These are phyloP conservation scores for Polymyxa betae DNA, from an alignment of 208 protist species.

Conservation along the genomic window DNA sequence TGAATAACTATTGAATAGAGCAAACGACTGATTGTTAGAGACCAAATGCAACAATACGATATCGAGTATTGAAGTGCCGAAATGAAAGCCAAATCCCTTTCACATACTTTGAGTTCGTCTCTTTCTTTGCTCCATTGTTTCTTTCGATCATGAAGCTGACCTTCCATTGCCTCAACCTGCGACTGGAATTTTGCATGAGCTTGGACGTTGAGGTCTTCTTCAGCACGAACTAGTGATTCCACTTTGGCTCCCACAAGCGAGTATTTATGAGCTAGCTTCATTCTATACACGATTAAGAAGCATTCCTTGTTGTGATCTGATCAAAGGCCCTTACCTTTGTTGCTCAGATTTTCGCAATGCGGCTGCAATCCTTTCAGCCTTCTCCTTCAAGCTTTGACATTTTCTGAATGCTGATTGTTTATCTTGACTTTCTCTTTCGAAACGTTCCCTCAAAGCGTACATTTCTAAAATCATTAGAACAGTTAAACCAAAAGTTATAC, in stretches of 20 bases:
- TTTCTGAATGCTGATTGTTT: background rate
- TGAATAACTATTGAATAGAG: too few species aligned
- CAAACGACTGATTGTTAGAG: too few species aligned
- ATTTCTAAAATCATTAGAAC: too few species aligned
- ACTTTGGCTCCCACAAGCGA: constrained; percentile 23
- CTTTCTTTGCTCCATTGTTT: background rate
- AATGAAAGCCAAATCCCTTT: background rate
- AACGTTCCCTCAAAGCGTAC: background rate
- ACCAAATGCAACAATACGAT: too few species aligned
- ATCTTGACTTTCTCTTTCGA: background rate
- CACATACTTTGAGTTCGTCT: constrained; percentile 4
- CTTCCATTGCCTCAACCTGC: background rate
- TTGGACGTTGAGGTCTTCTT: constrained; percentile 41
- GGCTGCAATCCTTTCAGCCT: constrained; percentile 7
- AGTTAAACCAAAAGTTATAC: too few species aligned
- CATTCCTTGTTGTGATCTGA: background rate
- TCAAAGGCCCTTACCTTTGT: background rate
- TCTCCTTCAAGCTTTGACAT: background rate
- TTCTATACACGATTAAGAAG: background rate
- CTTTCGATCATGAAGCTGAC: constrained; percentile 32
- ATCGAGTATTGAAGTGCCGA: too few species aligned
- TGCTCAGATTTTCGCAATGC: constrained; percentile 34
- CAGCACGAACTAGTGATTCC: constrained; percentile 20
- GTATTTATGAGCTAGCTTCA: constrained; percentile 53
- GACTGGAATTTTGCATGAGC: background rate